A percentile compares a stretch with the other conserved stretches of the same genome.
Conservation (phyloP, 1,284 basidiomycete species). For the Macrocystidia cucumis region DNA sequence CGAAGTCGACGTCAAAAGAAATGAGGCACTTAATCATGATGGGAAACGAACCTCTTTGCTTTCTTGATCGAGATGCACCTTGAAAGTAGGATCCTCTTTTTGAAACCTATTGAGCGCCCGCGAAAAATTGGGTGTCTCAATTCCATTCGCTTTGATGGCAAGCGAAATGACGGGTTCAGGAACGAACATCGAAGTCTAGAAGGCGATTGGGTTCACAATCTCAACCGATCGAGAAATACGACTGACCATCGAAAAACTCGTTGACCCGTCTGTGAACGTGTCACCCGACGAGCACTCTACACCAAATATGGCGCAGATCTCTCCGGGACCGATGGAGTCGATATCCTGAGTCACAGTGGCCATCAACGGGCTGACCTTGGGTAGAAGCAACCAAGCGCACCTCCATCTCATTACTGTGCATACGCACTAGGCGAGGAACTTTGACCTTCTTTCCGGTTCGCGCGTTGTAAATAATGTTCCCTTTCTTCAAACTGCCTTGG, state of each 20-base stretch:
- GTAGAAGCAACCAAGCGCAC: conserved; percentile 25
- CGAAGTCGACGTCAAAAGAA: background rate
- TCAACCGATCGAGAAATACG: background rate
- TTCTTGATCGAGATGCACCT: conserved; percentile 91
- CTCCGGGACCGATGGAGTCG: conserved; percentile 91
- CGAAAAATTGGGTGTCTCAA: conserved; percentile 94
- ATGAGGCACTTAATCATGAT: background rate
- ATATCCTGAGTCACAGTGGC: conserved; percentile 57
- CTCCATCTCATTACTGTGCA: conserved; percentile 99
- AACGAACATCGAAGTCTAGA: conserved; percentile 94
- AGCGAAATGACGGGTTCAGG: conserved; percentile 98
- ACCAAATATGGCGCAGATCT: conserved; percentile 99
- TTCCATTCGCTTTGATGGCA: conserved; percentile 86
- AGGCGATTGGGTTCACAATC: conserved; percentile 2
- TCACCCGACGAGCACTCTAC: conserved; percentile 98
- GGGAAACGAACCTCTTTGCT: conserved; percentile 74
- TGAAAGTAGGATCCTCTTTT: conserved; percentile 99
- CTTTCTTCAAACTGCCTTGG: conserved; percentile 87
- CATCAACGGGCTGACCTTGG: background rate
- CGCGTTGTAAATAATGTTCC: conserved; percentile 86
- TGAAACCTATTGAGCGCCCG: conserved; percentile 97
- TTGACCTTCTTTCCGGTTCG: conserved; percentile 97
- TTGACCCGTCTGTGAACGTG: conserved; percentile 93
- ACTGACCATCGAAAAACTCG: conserved; percentile 82
- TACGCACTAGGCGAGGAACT: conserved; percentile 93